Evolutionary conservation across 768 basidiomycete species (phyloP), one percentile per base, ranked within the genome.

Genomic region (Agrocybe chaxingu): DNA sequence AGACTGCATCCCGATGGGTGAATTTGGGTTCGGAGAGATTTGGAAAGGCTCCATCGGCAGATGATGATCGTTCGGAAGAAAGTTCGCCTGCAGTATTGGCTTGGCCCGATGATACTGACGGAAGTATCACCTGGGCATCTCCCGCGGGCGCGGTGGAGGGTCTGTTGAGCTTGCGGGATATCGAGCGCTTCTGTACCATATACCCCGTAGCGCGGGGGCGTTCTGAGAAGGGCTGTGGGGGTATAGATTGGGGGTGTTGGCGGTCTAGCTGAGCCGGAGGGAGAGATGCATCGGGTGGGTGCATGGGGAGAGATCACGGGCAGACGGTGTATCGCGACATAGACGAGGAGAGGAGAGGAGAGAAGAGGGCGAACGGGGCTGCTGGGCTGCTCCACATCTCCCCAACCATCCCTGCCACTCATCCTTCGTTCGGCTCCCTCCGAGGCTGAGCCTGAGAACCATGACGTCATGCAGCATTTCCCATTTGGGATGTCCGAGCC

Each of bases 71-170:
- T 24, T 24, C 24, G 24, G 5, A 5, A 5, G 24, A 24, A 5
- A 24, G 5, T 24, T 24, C 24, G 24, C 24, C 5, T 24, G 24
- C 3, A 24, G 24, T 24, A 24, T 24, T 24, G 24, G 32, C 19
- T 40, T 52, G 57, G 37, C 51, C 29, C 12, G 66, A 52, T 7
- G 67, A 62, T 29, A 62, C 54, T 10, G 76, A 74, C 34, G 81
- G 79, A 29, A 82, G 62, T 24, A 79, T 60, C 7, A 59, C 33
- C 18, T 62, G 38, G 42, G 71, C 72, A 47, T 81, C 77, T 8
- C 72, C 67, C 44, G 77, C 60, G 8, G 73, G 71, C 3, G 73
- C 70, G 10, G 72, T 72, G 7, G 71, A 68, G 31, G 73, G 71
- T 37, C 70, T 63, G 44, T 55, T 44, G 13, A 55, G 52, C 42